Percentiles rank a stretch among this genome's conserved stretches.
Conservation (phyloP, 768 basidiomycete genomes). For the Collybiopsis luxurians region DNA sequence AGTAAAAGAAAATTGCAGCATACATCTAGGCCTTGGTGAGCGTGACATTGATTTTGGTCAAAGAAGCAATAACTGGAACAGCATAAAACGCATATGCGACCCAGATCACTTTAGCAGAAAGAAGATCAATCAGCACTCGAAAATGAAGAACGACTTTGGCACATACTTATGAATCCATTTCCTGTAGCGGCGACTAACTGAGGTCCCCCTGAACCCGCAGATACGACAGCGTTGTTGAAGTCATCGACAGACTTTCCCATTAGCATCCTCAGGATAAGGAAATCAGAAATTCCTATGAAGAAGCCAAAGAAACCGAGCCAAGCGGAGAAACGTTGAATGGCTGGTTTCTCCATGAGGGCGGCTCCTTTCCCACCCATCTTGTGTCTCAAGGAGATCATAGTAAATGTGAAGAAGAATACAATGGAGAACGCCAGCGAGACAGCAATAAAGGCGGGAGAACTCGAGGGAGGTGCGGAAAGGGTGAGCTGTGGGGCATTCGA, state of each 20-base stretch:
- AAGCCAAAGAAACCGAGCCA: slow-evolving; percentile 82
- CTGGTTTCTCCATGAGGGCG: slow-evolving; percentile 50
- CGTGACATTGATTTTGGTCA: slow-evolving; percentile 63
- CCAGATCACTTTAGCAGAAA: slow-evolving; percentile 61
- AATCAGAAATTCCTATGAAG: slow-evolving; percentile 68
- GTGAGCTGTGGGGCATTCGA: slow-evolving; percentile 50
- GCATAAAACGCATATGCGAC: slow-evolving; percentile 74
- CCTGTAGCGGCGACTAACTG: slow-evolving; percentile 59
- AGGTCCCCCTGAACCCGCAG: slow-evolving; percentile 52
- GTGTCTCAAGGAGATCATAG: slow-evolving; percentile 62
- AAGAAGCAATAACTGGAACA: slow-evolving; percentile 64
- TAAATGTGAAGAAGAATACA: slow-evolving; percentile 65
- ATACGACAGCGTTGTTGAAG: slow-evolving; percentile 63
- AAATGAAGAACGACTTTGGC: slow-evolving; percentile 24
- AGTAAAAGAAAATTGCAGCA: slow-evolving; percentile 20
- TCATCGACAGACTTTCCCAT: slow-evolving; percentile 78
- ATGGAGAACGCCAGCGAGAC: slow-evolving; percentile 54
- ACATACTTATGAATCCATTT: slow-evolving; percentile 70
- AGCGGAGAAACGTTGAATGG: slow-evolving; percentile 56
- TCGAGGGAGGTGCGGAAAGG: slow-evolving; percentile 57
- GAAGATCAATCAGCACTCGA: neutral
- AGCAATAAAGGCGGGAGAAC: slow-evolving; percentile 63
- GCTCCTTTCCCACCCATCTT: slow-evolving; percentile 55
- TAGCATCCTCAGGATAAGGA: slow-evolving; percentile 76
- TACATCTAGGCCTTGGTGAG: slow-evolving; percentile 1